Percentiles rank a stretch among this genome's conserved stretches.
These are phyloP conservation scores for Cucumis hystrix DNA, from an alignment of 306 rosid genomes.

Conservation along the genomic window DNA sequence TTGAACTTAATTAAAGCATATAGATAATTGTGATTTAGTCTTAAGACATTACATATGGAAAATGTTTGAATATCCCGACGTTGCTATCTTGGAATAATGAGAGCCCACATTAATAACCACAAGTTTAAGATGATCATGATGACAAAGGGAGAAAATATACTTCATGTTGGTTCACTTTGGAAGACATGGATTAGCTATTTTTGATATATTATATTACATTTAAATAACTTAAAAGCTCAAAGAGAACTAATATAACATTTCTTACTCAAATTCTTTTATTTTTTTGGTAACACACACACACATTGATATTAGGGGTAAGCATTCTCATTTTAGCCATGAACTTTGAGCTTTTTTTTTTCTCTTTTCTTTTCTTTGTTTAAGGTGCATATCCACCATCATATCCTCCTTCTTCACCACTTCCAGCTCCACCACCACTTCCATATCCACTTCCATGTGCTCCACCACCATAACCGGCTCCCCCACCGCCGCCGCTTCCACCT, in stretches of 20 bases:
- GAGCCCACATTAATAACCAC: too few relatives aligned
- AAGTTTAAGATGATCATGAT: too few relatives aligned
- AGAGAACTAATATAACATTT: not conserved
- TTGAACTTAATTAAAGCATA: too few relatives aligned
- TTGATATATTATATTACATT: too few relatives aligned
- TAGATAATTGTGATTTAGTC: too few relatives aligned
- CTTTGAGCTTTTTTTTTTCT: not conserved
- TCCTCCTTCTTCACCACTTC: conserved; percentile 15
- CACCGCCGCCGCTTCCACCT: conserved; percentile 10
- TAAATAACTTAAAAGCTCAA: not conserved
- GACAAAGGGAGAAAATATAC: too few relatives aligned
- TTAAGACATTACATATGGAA: too few relatives aligned
- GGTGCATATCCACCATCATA: conserved; percentile 15
- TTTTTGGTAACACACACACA: not conserved
- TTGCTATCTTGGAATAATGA: too few relatives aligned
- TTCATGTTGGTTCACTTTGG: too few relatives aligned
- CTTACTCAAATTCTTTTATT: not conserved
- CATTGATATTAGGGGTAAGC: not conserved
- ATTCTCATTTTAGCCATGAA: not conserved
- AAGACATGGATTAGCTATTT: too few relatives aligned
- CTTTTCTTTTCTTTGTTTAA: not conserved
- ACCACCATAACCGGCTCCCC: not conserved
- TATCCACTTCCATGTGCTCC: not conserved
- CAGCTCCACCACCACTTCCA: conserved; percentile 13
- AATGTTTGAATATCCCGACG: too few relatives aligned